Evolutionary conservation across 2,329 filamentous ascomycete genomes (phyloP).

Genomic region (Pestalotiopsis sp.): DNA sequence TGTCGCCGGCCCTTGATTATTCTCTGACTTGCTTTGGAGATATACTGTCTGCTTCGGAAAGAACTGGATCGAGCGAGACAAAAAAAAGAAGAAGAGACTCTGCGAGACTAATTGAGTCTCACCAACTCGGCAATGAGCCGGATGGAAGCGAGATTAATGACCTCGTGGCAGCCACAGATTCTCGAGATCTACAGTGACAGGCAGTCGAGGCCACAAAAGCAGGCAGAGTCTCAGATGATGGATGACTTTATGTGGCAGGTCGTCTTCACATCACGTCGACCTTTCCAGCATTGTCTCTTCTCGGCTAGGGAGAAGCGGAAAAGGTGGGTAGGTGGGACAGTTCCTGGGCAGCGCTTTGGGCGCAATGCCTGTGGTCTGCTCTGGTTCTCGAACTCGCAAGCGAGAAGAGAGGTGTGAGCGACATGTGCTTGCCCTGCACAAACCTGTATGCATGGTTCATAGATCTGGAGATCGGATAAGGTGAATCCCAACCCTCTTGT

Average conservation of each 20-base stretch:
- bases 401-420: not conserved
- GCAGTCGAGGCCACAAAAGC: not conserved
- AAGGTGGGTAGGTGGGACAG: not conserved
- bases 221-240: not conserved
- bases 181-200: not conserved
- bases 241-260: slow-evolving; percentile 12
- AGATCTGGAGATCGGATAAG: too few species aligned
- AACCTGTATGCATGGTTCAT: not conserved
- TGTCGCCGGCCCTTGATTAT: not conserved
- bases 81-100: not conserved
- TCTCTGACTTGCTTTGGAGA: not conserved
- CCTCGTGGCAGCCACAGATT: slow-evolving; percentile 2
- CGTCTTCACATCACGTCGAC: not conserved
- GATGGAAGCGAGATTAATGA: slow-evolving; percentile 5
- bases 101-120: not conserved
- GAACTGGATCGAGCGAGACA: not conserved
- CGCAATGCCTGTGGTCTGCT: not conserved
- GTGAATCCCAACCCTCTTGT: too few species aligned
- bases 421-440: not conserved
- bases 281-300: not conserved
- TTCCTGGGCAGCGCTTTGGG: not conserved
- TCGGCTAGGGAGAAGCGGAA: not conserved
- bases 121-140: not conserved
- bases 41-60: not conserved
- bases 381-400: not conserved